Conservation (phyloP, 345 rosid genomes). For the Eucalyptus erythrocorys region DNA sequence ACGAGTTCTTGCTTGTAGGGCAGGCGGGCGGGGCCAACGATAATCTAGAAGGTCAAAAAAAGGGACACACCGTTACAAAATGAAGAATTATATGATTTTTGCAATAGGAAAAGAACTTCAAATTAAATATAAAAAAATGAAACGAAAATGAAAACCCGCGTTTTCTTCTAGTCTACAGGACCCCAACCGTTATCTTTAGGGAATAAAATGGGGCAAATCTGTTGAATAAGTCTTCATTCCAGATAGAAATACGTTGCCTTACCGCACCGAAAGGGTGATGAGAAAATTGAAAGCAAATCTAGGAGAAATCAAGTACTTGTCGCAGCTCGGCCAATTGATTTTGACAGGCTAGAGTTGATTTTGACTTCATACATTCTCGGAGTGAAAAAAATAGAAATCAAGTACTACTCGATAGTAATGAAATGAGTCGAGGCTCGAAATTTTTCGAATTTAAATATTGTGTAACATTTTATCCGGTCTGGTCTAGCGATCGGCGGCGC, state of each 20-base stretch:
- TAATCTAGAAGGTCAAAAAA: neutral
- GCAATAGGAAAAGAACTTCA: neutral
- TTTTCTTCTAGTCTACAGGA: neutral
- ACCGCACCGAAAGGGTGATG: neutral
- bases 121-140: neutral
- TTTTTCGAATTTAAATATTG: neutral
- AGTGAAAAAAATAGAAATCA: neutral
- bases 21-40: neutral
- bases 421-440: neutral
- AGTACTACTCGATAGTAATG: neutral
- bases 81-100: neutral
- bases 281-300: neutral
- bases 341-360: neutral
- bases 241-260: neutral
- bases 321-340: neutral
- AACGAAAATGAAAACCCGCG: neutral
- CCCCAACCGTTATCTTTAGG: neutral
- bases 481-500: neutral
- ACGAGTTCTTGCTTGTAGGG: neutral
- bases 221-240: neutral
- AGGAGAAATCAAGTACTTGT: neutral
- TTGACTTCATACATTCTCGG: neutral
- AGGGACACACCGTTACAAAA: neutral
- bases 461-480: rapidly evolving
- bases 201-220: neutral